Evolutionary conservation across 2,329 filamentous ascomycete genomes (phyloP).

Genomic region (Penicillium sp.): DNA sequence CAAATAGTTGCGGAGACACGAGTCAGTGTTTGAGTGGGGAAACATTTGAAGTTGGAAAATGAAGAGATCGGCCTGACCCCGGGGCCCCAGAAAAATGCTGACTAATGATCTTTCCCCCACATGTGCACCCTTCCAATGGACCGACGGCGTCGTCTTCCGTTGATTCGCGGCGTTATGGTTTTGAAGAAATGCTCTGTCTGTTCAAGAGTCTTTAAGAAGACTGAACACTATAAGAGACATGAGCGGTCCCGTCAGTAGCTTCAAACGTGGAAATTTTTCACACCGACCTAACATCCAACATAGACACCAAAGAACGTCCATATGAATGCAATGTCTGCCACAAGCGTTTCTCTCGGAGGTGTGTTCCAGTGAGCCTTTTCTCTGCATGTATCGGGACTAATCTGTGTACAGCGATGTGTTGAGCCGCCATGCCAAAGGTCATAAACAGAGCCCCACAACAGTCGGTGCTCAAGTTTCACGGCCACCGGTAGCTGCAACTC

Average conservation of each 20-base stretch:
- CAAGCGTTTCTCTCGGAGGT: constrained; percentile 59
- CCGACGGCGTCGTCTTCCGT: constrained; percentile 8
- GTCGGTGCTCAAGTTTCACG: constrained; percentile 23
- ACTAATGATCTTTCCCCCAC: constrained; percentile 1
- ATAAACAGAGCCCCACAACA: constrained; percentile 37
- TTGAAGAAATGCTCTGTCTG: constrained; percentile 50
- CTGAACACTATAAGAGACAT: constrained; percentile 58
- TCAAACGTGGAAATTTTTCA: neutral
- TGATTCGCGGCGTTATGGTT: constrained; percentile 36
- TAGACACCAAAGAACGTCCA: constrained; percentile 58
- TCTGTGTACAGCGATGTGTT: constrained; percentile 47
- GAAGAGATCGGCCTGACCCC: constrained; percentile 14
- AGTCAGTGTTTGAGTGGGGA: neutral
- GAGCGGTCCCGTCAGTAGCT: constrained; percentile 55
- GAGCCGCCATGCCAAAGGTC: constrained; percentile 55
- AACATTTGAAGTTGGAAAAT: neutral
- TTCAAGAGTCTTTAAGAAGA: constrained; percentile 59
- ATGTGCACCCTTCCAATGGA: neutral
- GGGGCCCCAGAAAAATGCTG: neutral
- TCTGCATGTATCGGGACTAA: constrained; percentile 10
- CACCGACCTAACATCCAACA: constrained; percentile 8
- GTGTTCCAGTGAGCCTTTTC: constrained; percentile 9
- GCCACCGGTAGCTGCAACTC: constrained; percentile 22
- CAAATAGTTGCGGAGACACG: neutral
- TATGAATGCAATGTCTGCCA: constrained; percentile 57